Evolutionary conservation across 169 alveolate genomes (phyloP), one percentile per base, ranked within the genome.

Genomic region (Plasmodium blacklocki): DNA sequence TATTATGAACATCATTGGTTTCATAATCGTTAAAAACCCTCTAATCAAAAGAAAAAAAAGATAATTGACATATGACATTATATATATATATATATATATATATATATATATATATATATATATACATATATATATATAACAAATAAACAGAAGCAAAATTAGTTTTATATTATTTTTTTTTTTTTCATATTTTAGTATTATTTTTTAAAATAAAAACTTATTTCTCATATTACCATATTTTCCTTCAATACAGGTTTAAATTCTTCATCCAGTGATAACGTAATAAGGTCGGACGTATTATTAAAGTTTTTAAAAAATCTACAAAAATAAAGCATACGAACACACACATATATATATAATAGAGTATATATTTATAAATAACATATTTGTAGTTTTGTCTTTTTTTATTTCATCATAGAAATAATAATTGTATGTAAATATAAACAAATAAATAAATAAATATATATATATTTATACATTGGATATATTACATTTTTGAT

Each of bases 251-350:
- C 74, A 6, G 90, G 73, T 63, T 80, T 80, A 58, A 80, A 80
- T 72, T 80, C 85, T 39, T 80, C 90, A 80, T 80, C 90, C 83
- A 80, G 54, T 29, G 90, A 80, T 21, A 80, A 60, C 15, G 90
- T 68, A 45, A 80, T 80, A 29, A 80, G 47, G 6, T 80, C 90
- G 2, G 90, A 68, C 26, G 90, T 80, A 54, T 80, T 63, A 29
- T 80, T 66, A 43, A 80, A 80, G 23, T 80, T 50, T 67, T 68
- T 80, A 80, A 80, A 80, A 72, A 80, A 80, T 3, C 90, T 80
- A 43, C 9, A 67, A 80, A 80, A 43, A 26, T 58, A 19, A 39
- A 32, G 0, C 29, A 59, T 19, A 39, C 3, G 26, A 60, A 60
- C 0, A 60, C 1, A 60, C 12, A 15, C 15, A 58, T 29, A 71